A percentile compares a stretch with the other conserved stretches of the same genome.
Evolutionary conservation across 345 rosid species (phyloP).

Genomic region (Sisymbrium altissimum): DNA sequence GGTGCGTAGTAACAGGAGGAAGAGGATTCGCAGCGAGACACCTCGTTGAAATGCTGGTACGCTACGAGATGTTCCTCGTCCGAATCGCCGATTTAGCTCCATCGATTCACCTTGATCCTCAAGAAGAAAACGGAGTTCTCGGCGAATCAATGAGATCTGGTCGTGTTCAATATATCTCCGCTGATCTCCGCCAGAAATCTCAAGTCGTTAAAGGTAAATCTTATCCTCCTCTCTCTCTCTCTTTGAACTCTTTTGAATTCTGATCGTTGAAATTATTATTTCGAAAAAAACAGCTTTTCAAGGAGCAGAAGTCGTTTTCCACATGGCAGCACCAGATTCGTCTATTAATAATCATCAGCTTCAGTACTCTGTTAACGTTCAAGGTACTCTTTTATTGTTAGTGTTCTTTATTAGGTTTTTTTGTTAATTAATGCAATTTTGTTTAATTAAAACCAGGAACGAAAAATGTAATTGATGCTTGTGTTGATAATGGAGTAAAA

Average conservation of each 20-base stretch:
- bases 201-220: constrained; percentile 69
- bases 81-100: constrained; percentile 75
- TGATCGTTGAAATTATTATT: not conserved
- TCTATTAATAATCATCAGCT: constrained; percentile 72
- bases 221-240: not conserved
- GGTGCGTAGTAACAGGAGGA: constrained; percentile 93
- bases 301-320: constrained; percentile 88
- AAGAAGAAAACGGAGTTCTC: constrained; percentile 61
- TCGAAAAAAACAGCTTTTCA: constrained; percentile 48
- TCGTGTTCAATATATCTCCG: constrained; percentile 50
- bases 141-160: constrained; percentile 68
- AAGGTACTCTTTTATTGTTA: too few species aligned
- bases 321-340: constrained; percentile 98
- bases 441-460: constrained; percentile 45
- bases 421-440: not conserved
- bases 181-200: constrained; percentile 70
- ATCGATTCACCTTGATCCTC: constrained; percentile 44
- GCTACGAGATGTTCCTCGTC: constrained; percentile 47
- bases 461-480: constrained; percentile 75
- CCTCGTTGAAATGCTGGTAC: constrained; percentile 79
- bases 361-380: constrained; percentile 87
- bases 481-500: constrained; percentile 65
- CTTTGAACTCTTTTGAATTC: not conserved
- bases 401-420: not conserved
- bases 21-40: constrained; percentile 90